A percentile compares a stretch with the other conserved stretches of the same genome.
Evolutionary conservation across 2,329 filamentous ascomycete genomes (phyloP).

Genomic region (Paraphaeosphaeria minitans): DNA sequence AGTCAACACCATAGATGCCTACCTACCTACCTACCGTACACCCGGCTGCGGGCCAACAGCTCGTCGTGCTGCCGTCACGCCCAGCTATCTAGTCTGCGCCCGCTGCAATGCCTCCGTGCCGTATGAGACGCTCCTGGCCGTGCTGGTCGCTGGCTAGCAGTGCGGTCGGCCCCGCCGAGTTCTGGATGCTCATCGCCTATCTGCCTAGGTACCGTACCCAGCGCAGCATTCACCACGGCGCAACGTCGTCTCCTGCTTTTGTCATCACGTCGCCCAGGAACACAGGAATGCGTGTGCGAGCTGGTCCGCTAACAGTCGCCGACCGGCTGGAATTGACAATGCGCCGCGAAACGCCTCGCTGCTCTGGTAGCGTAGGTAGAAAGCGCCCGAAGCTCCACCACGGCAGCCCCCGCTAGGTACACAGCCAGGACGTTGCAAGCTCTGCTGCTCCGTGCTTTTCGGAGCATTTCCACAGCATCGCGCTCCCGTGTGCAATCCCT

Average conservation of each 20-base stretch:
- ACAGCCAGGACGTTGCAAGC: constrained; percentile 7
- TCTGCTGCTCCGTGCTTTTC: background rate
- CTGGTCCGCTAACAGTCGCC: constrained; percentile 7
- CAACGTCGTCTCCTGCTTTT: constrained; percentile 11
- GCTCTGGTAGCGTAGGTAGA: background rate
- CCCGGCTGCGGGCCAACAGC: background rate
- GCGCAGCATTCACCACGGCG: background rate
- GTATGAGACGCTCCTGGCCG: too few relatives aligned
- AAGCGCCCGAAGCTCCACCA: background rate
- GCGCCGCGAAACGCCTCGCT: constrained; percentile 9
- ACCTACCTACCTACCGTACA: too few relatives aligned
- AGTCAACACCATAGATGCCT: constrained; percentile 4
- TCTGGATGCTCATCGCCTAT: constrained; percentile 5
- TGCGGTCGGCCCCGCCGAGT: constrained; percentile 9
- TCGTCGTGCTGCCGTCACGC: background rate
- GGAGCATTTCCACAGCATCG: constrained; percentile 1
- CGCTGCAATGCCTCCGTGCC: constrained; percentile 12
- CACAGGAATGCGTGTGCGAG: constrained; percentile 1
- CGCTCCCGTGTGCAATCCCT: constrained; percentile 12
- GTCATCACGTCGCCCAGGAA: constrained; percentile 1
- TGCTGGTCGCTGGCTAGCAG: background rate
- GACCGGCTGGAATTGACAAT: constrained; percentile 13
- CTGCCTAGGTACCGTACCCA: too few relatives aligned
- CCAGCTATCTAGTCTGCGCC: background rate
- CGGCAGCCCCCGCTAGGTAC: background rate